These are phyloP conservation scores for Apiospora malaysiana DNA, from an alignment of 2,329 filamentous ascomycete genomes.

Conservation along the genomic window DNA sequence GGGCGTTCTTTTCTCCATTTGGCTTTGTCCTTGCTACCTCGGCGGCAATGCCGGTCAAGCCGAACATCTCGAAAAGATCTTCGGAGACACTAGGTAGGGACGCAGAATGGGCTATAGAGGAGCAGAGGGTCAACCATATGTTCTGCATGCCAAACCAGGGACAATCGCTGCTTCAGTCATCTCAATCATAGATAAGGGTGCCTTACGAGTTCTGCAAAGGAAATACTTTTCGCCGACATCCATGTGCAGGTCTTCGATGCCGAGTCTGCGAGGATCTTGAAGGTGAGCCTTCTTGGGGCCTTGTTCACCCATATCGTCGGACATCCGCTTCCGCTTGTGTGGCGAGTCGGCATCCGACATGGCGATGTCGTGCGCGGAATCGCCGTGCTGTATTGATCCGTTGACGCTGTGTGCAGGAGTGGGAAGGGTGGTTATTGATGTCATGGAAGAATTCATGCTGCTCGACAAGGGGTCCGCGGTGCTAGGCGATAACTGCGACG, in stretches of 20 bases:
- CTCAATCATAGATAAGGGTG: slow-evolving; percentile 45
- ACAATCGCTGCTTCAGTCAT: slow-evolving; percentile 15
- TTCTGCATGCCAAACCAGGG: slow-evolving; percentile 26
- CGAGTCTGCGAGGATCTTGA: slow-evolving; percentile 62
- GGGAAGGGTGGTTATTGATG: slow-evolving; percentile 60
- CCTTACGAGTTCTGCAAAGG: slow-evolving; percentile 71
- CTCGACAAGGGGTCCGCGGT: slow-evolving; percentile 57
- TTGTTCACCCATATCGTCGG: slow-evolving; percentile 62
- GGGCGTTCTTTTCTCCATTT: slow-evolving; percentile 70
- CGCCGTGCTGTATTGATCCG: slow-evolving; percentile 55
- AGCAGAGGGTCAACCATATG: slow-evolving; percentile 51
- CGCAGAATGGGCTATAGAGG: slow-evolving; percentile 54
- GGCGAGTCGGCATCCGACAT: slow-evolving; percentile 57
- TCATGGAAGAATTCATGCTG: slow-evolving; percentile 58
- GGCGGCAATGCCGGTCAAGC: slow-evolving; percentile 60
- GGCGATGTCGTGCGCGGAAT: slow-evolving; percentile 47
- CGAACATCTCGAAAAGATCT: slow-evolving; percentile 66
- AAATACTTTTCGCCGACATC: slow-evolving; percentile 72
- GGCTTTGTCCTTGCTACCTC: slow-evolving; percentile 68
- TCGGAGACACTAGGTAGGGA: slow-evolving; percentile 55
- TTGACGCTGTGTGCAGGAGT: slow-evolving; percentile 69
- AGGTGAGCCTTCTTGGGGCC: slow-evolving; percentile 67
- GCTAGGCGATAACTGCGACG: slow-evolving; percentile 65
- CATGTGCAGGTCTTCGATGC: slow-evolving; percentile 68
- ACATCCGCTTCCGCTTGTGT: slow-evolving; percentile 66